These are phyloP conservation scores for Penicillium atrosanguineum DNA, from an alignment of 495 filamentous ascomycete species.

Conservation along the genomic window DNA sequence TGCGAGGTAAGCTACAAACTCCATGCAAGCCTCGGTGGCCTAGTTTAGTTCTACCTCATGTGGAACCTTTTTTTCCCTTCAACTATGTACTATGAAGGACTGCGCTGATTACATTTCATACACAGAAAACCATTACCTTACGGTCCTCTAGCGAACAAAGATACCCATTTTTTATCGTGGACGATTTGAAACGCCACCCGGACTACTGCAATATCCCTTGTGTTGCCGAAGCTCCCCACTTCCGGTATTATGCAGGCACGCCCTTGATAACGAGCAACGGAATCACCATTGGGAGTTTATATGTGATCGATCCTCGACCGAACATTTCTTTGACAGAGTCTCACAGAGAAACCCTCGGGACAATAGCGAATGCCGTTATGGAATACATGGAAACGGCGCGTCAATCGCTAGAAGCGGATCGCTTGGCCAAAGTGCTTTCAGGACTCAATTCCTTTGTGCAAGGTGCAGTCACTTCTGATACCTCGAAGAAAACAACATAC, in stretches of 20 bases:
- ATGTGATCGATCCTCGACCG: conserved; percentile 23
- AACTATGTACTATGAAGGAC: too few species aligned
- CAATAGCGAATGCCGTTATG: conserved; percentile 53
- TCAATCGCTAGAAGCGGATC: conserved; percentile 44
- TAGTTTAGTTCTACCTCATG: not conserved
- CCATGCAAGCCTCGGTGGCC: not conserved
- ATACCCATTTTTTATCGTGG: conserved; percentile 10
- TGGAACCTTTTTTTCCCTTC: not conserved
- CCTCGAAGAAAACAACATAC: too few species aligned
- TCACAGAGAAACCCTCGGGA: conserved; percentile 26
- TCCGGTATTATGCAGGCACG: conserved; percentile 27
- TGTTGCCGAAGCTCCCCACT: conserved; percentile 24
- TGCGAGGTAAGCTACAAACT: conserved; percentile 26
- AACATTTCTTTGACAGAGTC: conserved; percentile 13
- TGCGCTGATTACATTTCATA: not conserved
- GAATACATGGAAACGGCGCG: conserved; percentile 52
- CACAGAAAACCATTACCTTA: conserved; percentile 10
- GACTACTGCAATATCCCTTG: conserved; percentile 28
- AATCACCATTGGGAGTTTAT: conserved; percentile 25
- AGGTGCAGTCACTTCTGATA: conserved; percentile 17
- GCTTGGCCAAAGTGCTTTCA: conserved; percentile 49
- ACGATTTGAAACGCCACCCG: conserved; percentile 27
- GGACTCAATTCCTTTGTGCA: conserved; percentile 57
- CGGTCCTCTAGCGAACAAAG: conserved; percentile 1
- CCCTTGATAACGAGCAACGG: conserved; percentile 19